Base-by-base conservation (phyloP, 129 eudicot genomes). In the Centaurea solstitialis region DNA sequence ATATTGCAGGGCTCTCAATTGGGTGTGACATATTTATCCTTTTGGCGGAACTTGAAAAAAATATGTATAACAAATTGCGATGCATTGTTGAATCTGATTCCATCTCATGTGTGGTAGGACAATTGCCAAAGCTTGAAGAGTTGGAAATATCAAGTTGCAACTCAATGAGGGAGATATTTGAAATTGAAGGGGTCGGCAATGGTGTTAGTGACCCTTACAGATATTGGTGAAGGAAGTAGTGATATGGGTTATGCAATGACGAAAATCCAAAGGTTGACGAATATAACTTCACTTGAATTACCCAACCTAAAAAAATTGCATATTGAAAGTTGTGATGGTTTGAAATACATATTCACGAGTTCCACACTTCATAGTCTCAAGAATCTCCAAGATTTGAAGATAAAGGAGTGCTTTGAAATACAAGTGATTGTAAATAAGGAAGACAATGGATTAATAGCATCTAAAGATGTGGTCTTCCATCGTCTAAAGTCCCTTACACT, bases 51-150 rank as follows among this genome's bases (percentile, higher is more conserved):
- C 80, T 62, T 35, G 9, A 62, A 41, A 76, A 26, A 0, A 12
- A 76, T 76, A 9, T 0, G 1, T 2, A 62, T 64, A 76, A 0
- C 2, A 0, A 37, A 5, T 0, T 76, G 80, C 21, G 1, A 9
- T 35, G 80, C 72, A 1, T 23, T 76, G 20, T 38, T 53, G 8
- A 76, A 20, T 38, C 37, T 76, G 61, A 61, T 76, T 76, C 80
- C 80, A n/a, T 70, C 53, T 13, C 22, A 37, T 70, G 74, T 70
- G 74, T 17, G 1, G 50, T 70, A 4, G 50, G 74, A 70, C 50
- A 18, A 17, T 4, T 37, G 24, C 0, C 5, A 17, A 70, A 70
- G 7, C 74, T 35, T 70, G 74, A 70, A 70, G 2, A n/a, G 53
- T 1, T 70, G 53, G 4, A 0, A 18, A 18, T 70, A 37, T 7